Evolutionary conservation across 139 green algal genomes (phyloP), one percentile per base, ranked within the genome.

Genomic region (Picocystis salinarum): DNA sequence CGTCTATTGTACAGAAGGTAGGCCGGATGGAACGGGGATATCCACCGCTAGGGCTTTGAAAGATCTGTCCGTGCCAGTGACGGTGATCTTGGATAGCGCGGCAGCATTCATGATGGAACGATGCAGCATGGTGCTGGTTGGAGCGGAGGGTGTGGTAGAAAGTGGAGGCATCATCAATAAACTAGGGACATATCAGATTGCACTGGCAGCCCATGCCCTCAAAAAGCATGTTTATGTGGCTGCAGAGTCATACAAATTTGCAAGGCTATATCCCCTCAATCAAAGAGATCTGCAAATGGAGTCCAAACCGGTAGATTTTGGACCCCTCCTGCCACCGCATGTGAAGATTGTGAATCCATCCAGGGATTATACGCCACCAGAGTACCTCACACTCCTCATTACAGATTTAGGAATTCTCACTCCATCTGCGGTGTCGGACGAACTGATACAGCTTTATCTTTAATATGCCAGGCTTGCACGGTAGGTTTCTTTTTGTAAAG

Each of bases 101-200:
- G 77, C 83, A n/a, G 80, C 60, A 0, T 85, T 77, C 45, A 61
- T 58, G 5, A 73, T 93, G 64, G 73, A 90, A 42, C 45, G 55
- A 56, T 19, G 84, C 23, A 74, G 91, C 58, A 70, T 92, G 51
- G 83, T 91, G 40, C 59, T 95, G 29, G 62, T 87, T 28, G 85
- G 85, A n/a, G 85, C 83, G 0, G 85, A 93, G 54, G 85, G 70
- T 2, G 80, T 96, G 36, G 83, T 90, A 39, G 85, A 95, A 61
- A 93, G 77, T 36, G 85, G 85, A 9, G 85, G 85, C 13, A 56
- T 95, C 18, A 81, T 96, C 59, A 95, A 93, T 73, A 92, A 92
- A 63, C 67, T 95, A 31, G 77, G 77, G 27, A 83, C 77, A 11
- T 86, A 77, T 55, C 57, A 73, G 29, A 55, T 77, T 10, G 59